Base-by-base conservation (phyloP, 148 eudicot genomes). In the Dysphania ambrosioides region DNA sequence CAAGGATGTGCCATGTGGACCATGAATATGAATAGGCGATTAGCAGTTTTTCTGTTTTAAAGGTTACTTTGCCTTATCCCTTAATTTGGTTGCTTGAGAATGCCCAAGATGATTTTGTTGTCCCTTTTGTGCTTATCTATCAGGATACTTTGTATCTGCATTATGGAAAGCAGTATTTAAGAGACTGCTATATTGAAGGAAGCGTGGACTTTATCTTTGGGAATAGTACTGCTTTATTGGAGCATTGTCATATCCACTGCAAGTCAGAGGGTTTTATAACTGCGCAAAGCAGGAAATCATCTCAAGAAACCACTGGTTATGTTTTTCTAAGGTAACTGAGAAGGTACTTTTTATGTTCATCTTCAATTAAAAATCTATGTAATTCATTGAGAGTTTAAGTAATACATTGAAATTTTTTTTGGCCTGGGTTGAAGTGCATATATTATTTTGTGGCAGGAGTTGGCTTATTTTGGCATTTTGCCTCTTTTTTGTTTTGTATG, bases 171-270 rank as follows among this genome's bases (percentile, higher is more conserved):
- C 98, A 92, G 75, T 95, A 95, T 87, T 74, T 95, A 66, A 83
- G 84, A 75, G 98, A 95, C 72, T 95, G 98, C 82, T 95, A 95
- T 66, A 83, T 95, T 61, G 98, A 95, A 84, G 97, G 98, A 77
- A 95, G 97, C 34, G 98, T 95, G 36, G 98, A 95, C 79, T 95
- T 95, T 80, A 88, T 95, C 71, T 95, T 95, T 64, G 98, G 98
- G 34, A 95, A 95, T 74, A 95, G 98, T 84, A 95, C 98, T 60
- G 93, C 98, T 57, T 82, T 95, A 57, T 73, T 95, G 87, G 98
- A 95, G 83, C 98, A 95, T 82, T 95, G 98, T 72, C 98, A 95
- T 75, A 95, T 92, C 74, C 92, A 95, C 80, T 92, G 98, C 97
- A 92, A 92, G 76, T 84, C 98, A 4, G 84, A 89, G 64, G 98